A percentile compares a stretch with the other conserved stretches of the same genome.
phyloP scores from a whole-genome alignment of 176 grass and related monocot genomes.

The Hsuehochloa calcarea region DNA sequence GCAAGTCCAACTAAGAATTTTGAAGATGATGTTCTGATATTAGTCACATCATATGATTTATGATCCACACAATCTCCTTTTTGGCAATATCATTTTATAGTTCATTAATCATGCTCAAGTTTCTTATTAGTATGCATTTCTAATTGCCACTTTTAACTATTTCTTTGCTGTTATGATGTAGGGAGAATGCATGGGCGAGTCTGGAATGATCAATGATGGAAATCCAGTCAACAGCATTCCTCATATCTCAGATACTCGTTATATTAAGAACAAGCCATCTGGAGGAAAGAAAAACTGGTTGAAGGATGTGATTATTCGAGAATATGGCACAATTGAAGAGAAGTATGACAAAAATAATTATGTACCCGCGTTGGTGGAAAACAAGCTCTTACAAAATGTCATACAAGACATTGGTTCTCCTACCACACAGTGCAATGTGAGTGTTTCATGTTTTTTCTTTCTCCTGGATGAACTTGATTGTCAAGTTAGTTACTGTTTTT shows the following conservation, averaged over 20 bases:
- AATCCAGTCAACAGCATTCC: not conserved
- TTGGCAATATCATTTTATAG: not conserved
- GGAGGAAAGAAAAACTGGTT: conserved; percentile 16
- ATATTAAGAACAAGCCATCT: conserved; percentile 2
- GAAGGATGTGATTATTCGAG: conserved; percentile 16
- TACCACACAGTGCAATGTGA: conserved; percentile 14
- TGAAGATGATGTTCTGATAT: not conserved
- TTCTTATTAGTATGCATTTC: not conserved
- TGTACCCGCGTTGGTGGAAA: conserved; percentile 14
- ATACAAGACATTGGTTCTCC: conserved; percentile 16
- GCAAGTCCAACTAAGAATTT: not conserved
- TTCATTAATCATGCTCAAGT: not conserved
- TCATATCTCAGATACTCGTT: not conserved
- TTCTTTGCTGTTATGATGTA: not conserved
- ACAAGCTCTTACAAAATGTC: conserved; percentile 27
- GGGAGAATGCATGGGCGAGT: conserved; percentile 38
- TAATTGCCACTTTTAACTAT: conserved; percentile 12
- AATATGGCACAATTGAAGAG: conserved; percentile 26
- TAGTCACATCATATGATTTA: not conserved
- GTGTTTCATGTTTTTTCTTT: conserved; percentile 8
- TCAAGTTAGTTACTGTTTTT: not conserved
- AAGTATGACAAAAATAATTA: conserved; percentile 2
- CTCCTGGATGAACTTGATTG: not conserved
- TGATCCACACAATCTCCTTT: not conserved
- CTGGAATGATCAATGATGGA: conserved; percentile 14